Percentiles rank a stretch among this genome's conserved stretches.
phyloP scores from a whole-genome alignment of 257 asterid genomes.

The Lantana camara region DNA sequence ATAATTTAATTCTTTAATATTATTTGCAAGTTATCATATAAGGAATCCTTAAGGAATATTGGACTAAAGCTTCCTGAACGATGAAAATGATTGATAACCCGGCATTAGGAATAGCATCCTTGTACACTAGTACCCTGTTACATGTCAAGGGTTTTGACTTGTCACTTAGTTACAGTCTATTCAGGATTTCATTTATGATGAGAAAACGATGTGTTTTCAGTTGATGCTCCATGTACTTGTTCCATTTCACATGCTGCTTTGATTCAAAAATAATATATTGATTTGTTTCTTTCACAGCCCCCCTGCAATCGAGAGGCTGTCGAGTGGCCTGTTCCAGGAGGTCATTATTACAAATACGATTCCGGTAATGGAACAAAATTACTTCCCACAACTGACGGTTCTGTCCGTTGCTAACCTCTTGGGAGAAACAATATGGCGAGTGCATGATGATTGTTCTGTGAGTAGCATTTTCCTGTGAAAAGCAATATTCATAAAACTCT shows the following conservation, averaged over 20 bases:
- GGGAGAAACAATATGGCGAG: constrained; percentile 98
- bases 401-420: constrained; percentile 88
- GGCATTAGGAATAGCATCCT: no score
- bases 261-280: neutral
- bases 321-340: constrained; percentile 93
- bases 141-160: no score
- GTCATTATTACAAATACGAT: constrained; percentile 87
- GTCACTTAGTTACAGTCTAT: no score
- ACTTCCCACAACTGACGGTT: constrained; percentile 83
- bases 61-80: no score
- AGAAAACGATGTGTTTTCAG: no score
- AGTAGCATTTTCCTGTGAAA: constrained; percentile 88
- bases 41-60: no score
- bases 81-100: no score
- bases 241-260: neutral
- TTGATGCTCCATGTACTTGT: no score
- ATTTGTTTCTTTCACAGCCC: constrained; percentile 57
- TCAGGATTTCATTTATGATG: no score
- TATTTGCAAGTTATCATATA: no score
- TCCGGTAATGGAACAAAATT: constrained; percentile 75
- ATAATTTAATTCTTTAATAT: no score
- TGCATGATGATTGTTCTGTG: constrained; percentile 91
- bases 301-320: constrained; percentile 89
- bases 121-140: no score
- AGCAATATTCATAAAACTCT: neutral